Base-by-base conservation (phyloP, 2,329 filamentous ascomycete genomes). In the Penicillium sp. region DNA sequence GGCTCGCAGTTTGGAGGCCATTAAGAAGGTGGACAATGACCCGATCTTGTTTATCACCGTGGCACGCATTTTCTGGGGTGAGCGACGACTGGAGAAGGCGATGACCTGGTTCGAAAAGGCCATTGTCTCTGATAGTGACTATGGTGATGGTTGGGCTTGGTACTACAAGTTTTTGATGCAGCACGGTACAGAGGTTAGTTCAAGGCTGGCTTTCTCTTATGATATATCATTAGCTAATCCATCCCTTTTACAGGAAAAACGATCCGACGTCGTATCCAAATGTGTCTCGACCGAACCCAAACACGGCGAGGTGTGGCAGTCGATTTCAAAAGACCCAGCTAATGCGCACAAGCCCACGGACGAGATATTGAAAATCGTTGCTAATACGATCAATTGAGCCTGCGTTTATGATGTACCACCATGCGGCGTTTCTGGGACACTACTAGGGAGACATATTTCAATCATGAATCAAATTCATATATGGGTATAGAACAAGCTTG, bases 31-130 rank as follows among this genome's bases (percentile, higher is more conserved):
- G 6, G 95, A 98, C 71, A 95, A 92, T 69, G 93, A 98, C 71
- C 87, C 95, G 0, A 83, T 88, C 21, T 82, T 99, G 4, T 96
- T 98, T 71, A 89, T 96, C 33, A 93, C 93, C 0, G 92, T 96
- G 13, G 95, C 93, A 6, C 87, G 95, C 21, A 96, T 98, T 64
- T 97, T 99, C 78, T 99, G 95, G 95, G 87, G 85, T 10, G 95
- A 99, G 77, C 84, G 95, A 55, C 88, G 89, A 71, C 82, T 99
- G 24, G 95, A 98, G 65, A 96, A 97, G 75, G 93, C 95, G 3
- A 90, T 93, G 75, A 93, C 86, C 63, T 99, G 95, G 95, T 99
- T 99, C 74, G 92, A 97, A 77, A 96, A 96, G 77, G 95, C 95
- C 0, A 87, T 97, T 55, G 82, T 96, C 53, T 80, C 95, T 13